These are phyloP conservation scores for Zoysia matrella DNA, from an alignment of 202 grass and related monocot genomes.

Conservation along the genomic window DNA sequence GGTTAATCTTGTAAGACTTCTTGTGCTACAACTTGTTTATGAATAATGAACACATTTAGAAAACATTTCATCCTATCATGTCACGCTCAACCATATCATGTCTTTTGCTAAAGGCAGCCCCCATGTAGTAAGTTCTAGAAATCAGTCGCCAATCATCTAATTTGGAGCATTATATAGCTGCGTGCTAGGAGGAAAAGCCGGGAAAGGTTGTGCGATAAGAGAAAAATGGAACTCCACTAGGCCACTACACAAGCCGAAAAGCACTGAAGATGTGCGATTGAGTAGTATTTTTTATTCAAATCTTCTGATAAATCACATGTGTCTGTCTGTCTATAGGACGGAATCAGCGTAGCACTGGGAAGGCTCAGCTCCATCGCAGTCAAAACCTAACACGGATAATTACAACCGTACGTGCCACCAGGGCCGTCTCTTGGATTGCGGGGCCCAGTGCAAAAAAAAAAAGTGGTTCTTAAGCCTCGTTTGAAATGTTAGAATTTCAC, in stretches of 20 bases:
- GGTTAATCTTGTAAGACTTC: no score
- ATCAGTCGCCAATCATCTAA: background rate
- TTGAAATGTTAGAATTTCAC: no score
- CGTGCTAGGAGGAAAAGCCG: background rate
- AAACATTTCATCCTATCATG: background rate
- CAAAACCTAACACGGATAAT: conserved; percentile 18
- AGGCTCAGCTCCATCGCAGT: background rate
- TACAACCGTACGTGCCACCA: background rate
- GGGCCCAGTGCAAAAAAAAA: no score
- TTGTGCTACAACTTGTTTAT: no score
- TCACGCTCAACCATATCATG: background rate
- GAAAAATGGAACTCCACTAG: background rate
- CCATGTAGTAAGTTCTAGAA: background rate
- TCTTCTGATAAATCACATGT: background rate
- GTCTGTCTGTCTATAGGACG: background rate
- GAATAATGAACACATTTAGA: no score
- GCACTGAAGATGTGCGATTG: background rate
- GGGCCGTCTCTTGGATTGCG: no score
- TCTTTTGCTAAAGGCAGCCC: background rate
- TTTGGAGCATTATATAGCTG: background rate
- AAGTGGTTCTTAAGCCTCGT: no score
- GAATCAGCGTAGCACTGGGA: background rate
- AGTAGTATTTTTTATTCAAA: background rate
- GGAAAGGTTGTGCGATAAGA: background rate
- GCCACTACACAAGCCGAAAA: background rate